phyloP scores from a whole-genome alignment of 75 land plant species.

The Chamaecyparis obtusa region DNA sequence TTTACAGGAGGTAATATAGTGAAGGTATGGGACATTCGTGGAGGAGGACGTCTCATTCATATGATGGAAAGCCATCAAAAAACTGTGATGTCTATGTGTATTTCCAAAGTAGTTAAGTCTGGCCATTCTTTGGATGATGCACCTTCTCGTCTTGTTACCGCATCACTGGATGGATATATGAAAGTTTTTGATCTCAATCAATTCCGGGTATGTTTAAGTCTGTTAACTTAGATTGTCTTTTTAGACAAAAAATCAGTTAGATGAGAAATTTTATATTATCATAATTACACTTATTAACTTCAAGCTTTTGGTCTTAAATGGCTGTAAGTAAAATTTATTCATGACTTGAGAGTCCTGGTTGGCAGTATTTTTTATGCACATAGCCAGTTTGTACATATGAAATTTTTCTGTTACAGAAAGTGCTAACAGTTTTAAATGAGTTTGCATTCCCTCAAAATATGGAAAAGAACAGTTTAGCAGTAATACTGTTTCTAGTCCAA shows the following conservation, averaged over 20 bases:
- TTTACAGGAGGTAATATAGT: constrained; percentile 68
- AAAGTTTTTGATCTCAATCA: constrained; percentile 70
- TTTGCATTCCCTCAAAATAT: neutral
- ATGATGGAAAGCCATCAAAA: constrained; percentile 84
- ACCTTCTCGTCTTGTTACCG: constrained; percentile 66
- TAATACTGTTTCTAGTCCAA: neutral
- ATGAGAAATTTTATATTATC: constrained; percentile 5
- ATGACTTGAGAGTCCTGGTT: neutral
- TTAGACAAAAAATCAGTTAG: neutral
- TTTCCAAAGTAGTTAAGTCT: constrained; percentile 41
- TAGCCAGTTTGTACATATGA: neutral
- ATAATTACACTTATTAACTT: neutral
- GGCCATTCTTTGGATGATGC: constrained; percentile 20
- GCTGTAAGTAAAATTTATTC: neutral
- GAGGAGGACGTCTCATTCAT: constrained; percentile 78
- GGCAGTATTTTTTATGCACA: neutral
- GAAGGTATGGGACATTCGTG: constrained; percentile 92
- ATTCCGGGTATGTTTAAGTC: constrained; percentile 31
- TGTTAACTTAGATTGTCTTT: neutral
- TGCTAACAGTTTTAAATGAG: neutral
- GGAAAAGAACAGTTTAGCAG: neutral
- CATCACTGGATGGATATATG: constrained; percentile 85
- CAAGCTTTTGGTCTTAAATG: neutral
- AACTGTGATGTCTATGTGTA: constrained; percentile 71
- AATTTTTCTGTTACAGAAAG: neutral